Percentiles rank a stretch among this genome's conserved stretches.
Conservation (phyloP, 768 basidiomycete genomes). For the Boletus rubropictus region DNA sequence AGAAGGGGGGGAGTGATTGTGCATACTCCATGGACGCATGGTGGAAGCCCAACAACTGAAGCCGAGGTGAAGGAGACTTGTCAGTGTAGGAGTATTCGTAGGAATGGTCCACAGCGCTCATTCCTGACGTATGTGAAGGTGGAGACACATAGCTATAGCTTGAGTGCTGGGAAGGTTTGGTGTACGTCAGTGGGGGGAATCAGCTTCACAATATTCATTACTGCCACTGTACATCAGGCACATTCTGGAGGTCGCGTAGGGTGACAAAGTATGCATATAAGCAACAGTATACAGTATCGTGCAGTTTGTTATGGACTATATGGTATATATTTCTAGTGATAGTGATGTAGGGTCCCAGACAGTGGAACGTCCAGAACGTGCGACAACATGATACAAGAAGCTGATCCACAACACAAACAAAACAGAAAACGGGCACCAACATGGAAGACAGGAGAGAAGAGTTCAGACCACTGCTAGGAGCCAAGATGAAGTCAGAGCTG, state of each 20-base stretch:
- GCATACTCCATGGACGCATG: conserved; percentile 26
- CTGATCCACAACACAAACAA: conserved; percentile 17
- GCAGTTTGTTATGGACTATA: conserved; percentile 27
- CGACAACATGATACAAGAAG: conserved; percentile 22
- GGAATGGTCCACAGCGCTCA: conserved; percentile 22
- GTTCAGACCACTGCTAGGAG: no score
- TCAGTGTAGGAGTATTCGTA: conserved; percentile 30
- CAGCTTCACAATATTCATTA: no score
- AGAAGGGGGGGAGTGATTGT: conserved; percentile 29
- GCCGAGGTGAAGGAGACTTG: conserved; percentile 26
- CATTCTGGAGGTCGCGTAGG: no score
- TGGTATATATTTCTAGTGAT: conserved; percentile 28
- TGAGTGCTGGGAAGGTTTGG: conserved; percentile 28
- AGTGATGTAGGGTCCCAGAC: conserved; percentile 17
- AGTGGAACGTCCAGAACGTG: conserved; percentile 1
- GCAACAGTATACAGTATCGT: conserved; percentile 32
- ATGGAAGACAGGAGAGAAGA: neutral
- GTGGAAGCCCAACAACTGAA: conserved; percentile 26
- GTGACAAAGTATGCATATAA: conserved; percentile 20
- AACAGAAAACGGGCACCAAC: conserved; percentile 1
- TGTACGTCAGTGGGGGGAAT: conserved; percentile 27
- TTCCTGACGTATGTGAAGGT: conserved; percentile 19
- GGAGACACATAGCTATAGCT: conserved; percentile 26
- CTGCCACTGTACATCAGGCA: conserved; percentile 28
- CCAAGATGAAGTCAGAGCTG: no score